These are phyloP conservation scores for Fusarium phyllophilum DNA, from an alignment of 2,329 filamentous ascomycete genomes.

Conservation along the genomic window DNA sequence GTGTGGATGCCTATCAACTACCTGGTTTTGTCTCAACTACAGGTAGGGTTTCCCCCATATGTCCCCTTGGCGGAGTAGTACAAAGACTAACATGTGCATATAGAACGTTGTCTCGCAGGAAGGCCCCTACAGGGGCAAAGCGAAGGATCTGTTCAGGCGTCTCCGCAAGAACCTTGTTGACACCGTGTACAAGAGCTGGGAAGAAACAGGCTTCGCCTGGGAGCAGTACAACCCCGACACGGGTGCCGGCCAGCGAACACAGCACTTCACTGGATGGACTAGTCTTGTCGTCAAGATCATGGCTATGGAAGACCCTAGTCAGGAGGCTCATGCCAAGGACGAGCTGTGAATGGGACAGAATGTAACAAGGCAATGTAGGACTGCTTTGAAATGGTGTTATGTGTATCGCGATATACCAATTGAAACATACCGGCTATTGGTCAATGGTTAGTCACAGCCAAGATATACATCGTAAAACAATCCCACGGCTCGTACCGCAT, in stretches of 20 bases:
- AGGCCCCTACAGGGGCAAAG: constrained; percentile 75
- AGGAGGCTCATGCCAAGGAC: constrained; percentile 52
- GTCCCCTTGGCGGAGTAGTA: neutral
- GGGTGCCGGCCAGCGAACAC: constrained; percentile 90
- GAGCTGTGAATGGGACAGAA: constrained; percentile 55
- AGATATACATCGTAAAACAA: constrained; percentile 14
- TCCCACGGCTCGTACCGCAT: constrained; percentile 19
- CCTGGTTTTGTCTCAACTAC: constrained; percentile 79
- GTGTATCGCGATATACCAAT: constrained; percentile 10
- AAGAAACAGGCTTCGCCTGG: constrained; percentile 95
- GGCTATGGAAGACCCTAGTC: constrained; percentile 81
- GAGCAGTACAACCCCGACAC: constrained; percentile 98
- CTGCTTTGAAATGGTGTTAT: constrained; percentile 3
- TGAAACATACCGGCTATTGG: constrained; percentile 1
- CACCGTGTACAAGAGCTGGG: constrained; percentile 89
- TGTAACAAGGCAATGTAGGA: constrained; percentile 1
- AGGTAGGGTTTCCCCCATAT: constrained; percentile 64
- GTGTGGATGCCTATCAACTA: constrained; percentile 99
- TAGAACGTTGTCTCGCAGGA: constrained; percentile 70
- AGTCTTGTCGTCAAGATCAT: constrained; percentile 97
- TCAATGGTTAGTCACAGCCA: neutral
- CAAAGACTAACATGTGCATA: constrained; percentile 45
- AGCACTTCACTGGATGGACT: constrained; percentile 99
- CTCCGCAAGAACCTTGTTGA: constrained; percentile 87
- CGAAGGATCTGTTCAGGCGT: constrained; percentile 77